Evolutionary conservation across 1,284 basidiomycete genomes (phyloP).

Genomic region (Cutaneotrichosporon mucoides): DNA sequence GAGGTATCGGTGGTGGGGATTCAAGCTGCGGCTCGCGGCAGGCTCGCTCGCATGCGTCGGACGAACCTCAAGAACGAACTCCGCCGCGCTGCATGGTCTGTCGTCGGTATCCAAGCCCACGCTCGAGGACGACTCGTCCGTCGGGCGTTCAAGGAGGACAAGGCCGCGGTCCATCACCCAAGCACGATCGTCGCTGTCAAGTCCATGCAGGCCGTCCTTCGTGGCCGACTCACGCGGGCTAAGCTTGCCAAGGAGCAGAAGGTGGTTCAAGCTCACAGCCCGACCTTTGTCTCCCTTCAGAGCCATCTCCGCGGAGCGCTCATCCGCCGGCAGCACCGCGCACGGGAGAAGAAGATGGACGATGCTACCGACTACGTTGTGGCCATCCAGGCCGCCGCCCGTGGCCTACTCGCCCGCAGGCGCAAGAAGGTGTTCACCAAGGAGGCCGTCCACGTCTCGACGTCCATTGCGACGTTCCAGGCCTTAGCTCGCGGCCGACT

Average conservation of each 20-base stretch:
- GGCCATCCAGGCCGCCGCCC: conserved; percentile 74
- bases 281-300: conserved; percentile 62
- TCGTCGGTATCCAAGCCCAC: conserved; percentile 64
- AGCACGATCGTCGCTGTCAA: conserved; percentile 26
- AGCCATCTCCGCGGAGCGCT: conserved; percentile 76
- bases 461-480: conserved; percentile 69
- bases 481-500: conserved; percentile 75
- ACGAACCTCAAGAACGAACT: conserved; percentile 44
- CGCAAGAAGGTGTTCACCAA: conserved; percentile 60
- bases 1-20: conserved; percentile 53
- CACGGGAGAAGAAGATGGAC: conserved; percentile 70
- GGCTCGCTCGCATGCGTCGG: conserved; percentile 63
- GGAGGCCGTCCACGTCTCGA: conserved; percentile 56
- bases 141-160: conserved; percentile 34
- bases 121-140: conserved; percentile 54
- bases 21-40: conserved; percentile 73
- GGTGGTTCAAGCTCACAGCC: conserved; percentile 20
- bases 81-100: conserved; percentile 43
- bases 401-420: conserved; percentile 76
- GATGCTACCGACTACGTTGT: conserved; percentile 65
- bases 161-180: conserved; percentile 50
- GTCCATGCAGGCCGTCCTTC: conserved; percentile 36
- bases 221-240: conserved; percentile 37
- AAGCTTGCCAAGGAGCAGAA: conserved; percentile 28
- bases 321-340: conserved; percentile 63